Conservation (phyloP, 441 rosid genomes). For the Francoa sonchifolia region DNA sequence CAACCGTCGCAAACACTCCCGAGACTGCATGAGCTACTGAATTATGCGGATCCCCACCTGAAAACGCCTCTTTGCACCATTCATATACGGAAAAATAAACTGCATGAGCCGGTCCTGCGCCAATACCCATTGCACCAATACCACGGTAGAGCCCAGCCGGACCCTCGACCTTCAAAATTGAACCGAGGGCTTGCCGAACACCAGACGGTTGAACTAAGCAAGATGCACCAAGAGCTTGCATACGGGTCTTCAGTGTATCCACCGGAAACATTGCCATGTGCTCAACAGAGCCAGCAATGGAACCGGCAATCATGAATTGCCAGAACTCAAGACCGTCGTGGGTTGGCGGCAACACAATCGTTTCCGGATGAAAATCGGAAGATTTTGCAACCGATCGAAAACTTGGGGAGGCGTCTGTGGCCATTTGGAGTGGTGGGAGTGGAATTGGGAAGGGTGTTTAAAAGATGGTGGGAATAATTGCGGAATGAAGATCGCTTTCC, state of each 20-base stretch:
- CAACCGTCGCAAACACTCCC: conserved; percentile 62
- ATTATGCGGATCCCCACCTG: conserved; percentile 46
- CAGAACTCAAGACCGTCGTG: conserved; percentile 68
- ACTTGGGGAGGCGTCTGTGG: conserved; percentile 49
- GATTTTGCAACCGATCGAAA: conserved; percentile 34
- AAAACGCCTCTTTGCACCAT: conserved; percentile 46
- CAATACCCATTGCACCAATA: conserved; percentile 83
- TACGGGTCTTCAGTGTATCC: conserved; percentile 71
- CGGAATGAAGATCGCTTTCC: too few relatives aligned
- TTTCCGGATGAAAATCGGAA: conserved; percentile 31
- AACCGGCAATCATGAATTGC: conserved; percentile 89
- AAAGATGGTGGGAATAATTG: too few relatives aligned
- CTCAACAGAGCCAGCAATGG: conserved; percentile 79
- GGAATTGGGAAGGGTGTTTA: too few relatives aligned
- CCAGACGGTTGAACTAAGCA: conserved; percentile 64
- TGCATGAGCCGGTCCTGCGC: conserved; percentile 94
- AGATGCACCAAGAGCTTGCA: conserved; percentile 71
- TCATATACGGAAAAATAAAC: conserved; percentile 79
- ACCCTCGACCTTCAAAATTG: conserved; percentile 54
- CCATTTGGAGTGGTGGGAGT: conserved; percentile 40
- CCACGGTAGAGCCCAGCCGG: conserved; percentile 63
- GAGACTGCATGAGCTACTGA: conserved; percentile 65
- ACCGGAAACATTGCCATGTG: conserved; percentile 95
- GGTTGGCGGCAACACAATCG: conserved; percentile 19
- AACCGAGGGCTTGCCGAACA: conserved; percentile 50